Percentiles rank a stretch among this genome's conserved stretches.
phyloP scores from a whole-genome alignment of 768 basidiomycete genomes.

The Coprinopsis strossmayeri region DNA sequence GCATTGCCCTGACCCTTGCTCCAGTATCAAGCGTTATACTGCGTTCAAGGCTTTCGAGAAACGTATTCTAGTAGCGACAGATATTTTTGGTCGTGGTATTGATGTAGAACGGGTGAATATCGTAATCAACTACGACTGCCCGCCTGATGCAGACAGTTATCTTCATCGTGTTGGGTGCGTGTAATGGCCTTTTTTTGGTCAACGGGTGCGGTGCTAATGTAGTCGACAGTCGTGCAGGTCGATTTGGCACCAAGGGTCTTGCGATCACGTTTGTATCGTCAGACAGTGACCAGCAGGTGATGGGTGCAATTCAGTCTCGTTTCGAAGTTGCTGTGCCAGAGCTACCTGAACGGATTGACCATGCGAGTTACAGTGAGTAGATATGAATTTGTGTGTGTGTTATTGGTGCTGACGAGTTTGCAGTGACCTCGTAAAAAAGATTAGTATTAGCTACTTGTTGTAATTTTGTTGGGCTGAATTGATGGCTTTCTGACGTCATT shows the following conservation, averaged over 20 bases:
- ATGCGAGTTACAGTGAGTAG: conserved; percentile 88
- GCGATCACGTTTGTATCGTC: conserved; percentile 95
- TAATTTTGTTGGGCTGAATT: too few species aligned
- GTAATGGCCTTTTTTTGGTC: neutral
- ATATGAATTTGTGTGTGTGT: neutral
- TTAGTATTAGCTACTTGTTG: too few species aligned
- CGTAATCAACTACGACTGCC: conserved; percentile 98
- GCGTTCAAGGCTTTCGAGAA: conserved; percentile 99
- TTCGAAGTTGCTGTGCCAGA: conserved; percentile 98
- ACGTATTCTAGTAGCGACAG: conserved; percentile 96
- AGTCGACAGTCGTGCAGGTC: conserved; percentile 78
- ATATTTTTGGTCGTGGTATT: conserved; percentile 98
- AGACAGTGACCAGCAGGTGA: conserved; percentile 89
- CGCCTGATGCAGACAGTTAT: conserved; percentile 96
- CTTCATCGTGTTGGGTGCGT: conserved; percentile 93
- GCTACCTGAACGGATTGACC: conserved; percentile 89
- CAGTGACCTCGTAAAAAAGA: conserved; percentile 44
- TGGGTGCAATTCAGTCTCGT: conserved; percentile 89
- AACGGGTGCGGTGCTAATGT: neutral
- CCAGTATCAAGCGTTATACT: conserved; percentile 88
- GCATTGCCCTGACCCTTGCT: conserved; percentile 8
- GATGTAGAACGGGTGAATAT: conserved; percentile 99
- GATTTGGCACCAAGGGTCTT: conserved; percentile 99
- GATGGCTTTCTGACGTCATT: conserved; percentile 13
- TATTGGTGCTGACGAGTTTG: neutral